A percentile compares a stretch with the other conserved stretches of the same genome.
Conservation (phyloP, 495 filamentous ascomycete species). For the Hypoxylon lenormandii region DNA sequence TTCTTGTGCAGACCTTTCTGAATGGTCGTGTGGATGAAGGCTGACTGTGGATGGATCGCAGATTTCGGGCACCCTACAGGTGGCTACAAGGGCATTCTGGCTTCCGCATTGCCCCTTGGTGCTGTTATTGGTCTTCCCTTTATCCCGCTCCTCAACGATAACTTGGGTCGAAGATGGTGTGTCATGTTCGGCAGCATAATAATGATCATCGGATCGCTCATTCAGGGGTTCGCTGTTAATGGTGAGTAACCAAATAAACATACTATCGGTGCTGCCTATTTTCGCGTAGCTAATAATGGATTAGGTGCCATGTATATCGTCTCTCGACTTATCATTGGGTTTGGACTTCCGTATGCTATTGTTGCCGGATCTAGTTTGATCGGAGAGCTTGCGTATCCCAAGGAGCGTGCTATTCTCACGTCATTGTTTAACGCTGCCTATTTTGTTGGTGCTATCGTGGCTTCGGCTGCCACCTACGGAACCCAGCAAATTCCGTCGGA, state of each 20-base stretch:
- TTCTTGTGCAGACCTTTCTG: conserved; percentile 47
- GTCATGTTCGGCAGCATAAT: conserved; percentile 70
- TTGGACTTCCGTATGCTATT: conserved; percentile 74
- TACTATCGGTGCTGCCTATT: background rate
- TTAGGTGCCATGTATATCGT: conserved; percentile 71
- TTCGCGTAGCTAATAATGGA: background rate
- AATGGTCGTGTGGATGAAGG: background rate
- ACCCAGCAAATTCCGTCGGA: conserved; percentile 66
- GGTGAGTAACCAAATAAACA: conserved; percentile 48
- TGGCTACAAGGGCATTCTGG: conserved; percentile 61
- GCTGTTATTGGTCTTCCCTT: conserved; percentile 67
- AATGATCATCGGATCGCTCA: conserved; percentile 68
- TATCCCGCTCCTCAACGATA: conserved; percentile 69
- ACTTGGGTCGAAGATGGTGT: conserved; percentile 66
- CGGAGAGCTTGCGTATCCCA: conserved; percentile 74
- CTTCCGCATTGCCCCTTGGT: conserved; percentile 59
- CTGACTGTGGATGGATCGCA: conserved; percentile 28
- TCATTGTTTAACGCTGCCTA: conserved; percentile 75
- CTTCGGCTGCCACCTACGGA: conserved; percentile 68
- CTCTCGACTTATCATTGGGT: conserved; percentile 73
- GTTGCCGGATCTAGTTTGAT: conserved; percentile 73
- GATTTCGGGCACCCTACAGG: conserved; percentile 60
- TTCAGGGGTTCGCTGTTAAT: conserved; percentile 65
- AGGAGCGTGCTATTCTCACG: conserved; percentile 73
- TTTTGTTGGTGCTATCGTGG: conserved; percentile 72